A percentile compares a stretch with the other conserved stretches of the same genome.
Conservation (phyloP, 169 alveolate genomes). For the Plasmodium gonderi region DNA sequence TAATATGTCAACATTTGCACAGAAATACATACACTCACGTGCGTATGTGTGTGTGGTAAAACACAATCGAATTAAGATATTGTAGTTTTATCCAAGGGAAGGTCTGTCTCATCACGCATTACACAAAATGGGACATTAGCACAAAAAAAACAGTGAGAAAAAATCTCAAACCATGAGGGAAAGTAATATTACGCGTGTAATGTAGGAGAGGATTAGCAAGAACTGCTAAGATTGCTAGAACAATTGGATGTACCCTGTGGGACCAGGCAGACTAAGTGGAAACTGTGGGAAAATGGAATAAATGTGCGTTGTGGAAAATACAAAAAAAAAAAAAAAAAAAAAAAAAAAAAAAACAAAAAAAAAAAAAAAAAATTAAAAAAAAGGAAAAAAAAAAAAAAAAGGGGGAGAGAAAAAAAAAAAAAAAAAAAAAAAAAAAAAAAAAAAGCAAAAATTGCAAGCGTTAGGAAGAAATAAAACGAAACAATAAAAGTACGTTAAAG, state of each 20-base stretch:
- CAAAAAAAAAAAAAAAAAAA: not conserved
- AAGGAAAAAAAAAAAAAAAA: not conserved
- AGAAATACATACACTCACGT: not conserved
- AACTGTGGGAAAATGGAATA: not conserved
- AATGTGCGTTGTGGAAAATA: not conserved
- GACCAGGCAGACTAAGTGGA: not conserved
- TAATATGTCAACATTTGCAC: too few relatives aligned
- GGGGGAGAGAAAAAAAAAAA: not conserved
- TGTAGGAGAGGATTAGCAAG: not conserved
- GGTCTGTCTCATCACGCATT: too few relatives aligned
- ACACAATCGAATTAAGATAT: too few relatives aligned
- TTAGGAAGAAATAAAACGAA: not conserved
- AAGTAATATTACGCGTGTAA: not conserved
- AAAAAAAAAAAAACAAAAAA: not conserved
- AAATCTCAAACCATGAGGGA: not conserved
- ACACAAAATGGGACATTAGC: not conserved
- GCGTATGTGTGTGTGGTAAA: not conserved
- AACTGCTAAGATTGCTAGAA: too few relatives aligned
- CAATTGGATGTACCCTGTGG: too few relatives aligned
- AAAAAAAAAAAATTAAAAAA: not conserved
- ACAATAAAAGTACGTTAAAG: not conserved
- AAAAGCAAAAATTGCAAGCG: not conserved
- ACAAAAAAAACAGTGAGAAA: not conserved
- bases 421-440: slow-evolving; percentile 3
- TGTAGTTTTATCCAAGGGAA: too few relatives aligned